Evolutionary conservation across 768 basidiomycete genomes (phyloP), one percentile per base, ranked within the genome.

Genomic region (Lactarius sp.): DNA sequence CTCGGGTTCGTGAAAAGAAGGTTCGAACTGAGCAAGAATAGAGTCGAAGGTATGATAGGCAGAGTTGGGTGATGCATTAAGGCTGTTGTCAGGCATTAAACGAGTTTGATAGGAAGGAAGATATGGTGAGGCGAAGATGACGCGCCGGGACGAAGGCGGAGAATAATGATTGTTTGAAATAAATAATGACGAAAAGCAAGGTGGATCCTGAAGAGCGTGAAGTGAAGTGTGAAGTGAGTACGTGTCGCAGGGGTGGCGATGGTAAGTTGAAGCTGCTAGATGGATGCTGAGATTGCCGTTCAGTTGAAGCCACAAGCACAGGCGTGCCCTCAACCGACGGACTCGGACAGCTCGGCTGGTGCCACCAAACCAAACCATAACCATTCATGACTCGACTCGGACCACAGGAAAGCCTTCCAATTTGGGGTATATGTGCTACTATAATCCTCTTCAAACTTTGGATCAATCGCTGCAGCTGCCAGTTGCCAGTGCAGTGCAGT

Each of bases 1-100:
- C 6, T n/a, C 54, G 7, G 36, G 27, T 18, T 4, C 9, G 34
- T 31, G 9, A 27, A 49, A 49, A 14, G 56, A 42, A 33, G 46
- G 44, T 8, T 68, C 65, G 44, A 68, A 62, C 41, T 62, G 61
- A 42, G 65, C 18, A 49, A 68, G 52, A 54, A 66, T 39, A 41
- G 65, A 61, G 31, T 66, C 52, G 37, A 56, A 47, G 22, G 52
- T 44, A 57, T 50, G 57, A 14, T 59, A 34, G 27, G 44, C 27
- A 54, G 31, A 46, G 44, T 52, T 52, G 58, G 65, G 67, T n/a
- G 67, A 56, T 53, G 36, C 67, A 68, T 68, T 58, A 34, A 31
- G 54, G 33, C 47, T 46, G 42, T 62, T 62, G 53, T 51, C 57
- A 41, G 60, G 67, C 67, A 68, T 68, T 66, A 68, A 68, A 60